Base-by-base conservation (phyloP, 305 asterid genomes). In the Petunia hybrid region DNA sequence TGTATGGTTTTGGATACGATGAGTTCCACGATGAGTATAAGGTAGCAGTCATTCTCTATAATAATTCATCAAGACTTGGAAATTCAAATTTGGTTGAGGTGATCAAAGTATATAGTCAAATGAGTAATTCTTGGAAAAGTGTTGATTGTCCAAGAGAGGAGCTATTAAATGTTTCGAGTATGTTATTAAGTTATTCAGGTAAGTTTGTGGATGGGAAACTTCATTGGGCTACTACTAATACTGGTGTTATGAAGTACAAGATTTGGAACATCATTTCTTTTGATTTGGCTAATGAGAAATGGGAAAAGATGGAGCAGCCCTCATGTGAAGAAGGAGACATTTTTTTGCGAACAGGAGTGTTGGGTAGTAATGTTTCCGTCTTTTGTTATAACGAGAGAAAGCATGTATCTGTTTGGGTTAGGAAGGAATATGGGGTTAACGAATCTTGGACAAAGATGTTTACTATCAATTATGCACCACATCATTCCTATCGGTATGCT, bases 1-100 rank as follows among this genome's bases (percentile, higher is more conserved):
- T 87, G 48, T 88, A 80, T 83, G 93, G 92, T 1, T 90, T 91
- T 80, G 92, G 91, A 13, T 89, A 76, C 48, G 82, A 85, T 22
- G 22, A 22, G 22, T 22, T 22, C 22, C 22, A 22, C 22, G 22
- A 22, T 22, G 22, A 22, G 22, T 22, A 22, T 22, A 22, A 91
- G 85, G 75, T n/a, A 31, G 6, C 61, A 71, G 38, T 16, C 56
- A 57, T 40, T 62, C 0, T 22, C 22, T 22, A 88, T 85, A 35
- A 82, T 85, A 85, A 53, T 80, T 88, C 2, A 77, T 85, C 1
- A 78, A 57, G 8, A 91, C 22, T 0, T 22, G 22, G 22, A 22
- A 22, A 22, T 22, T 88, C 22, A 84, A 46, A 78, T 22, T 22
- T 22, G 22, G 22, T 22, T 22, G 22, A 22, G 22, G 81, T 48